phyloP scores from a whole-genome alignment of 2,329 filamentous ascomycete species.

The Penicillium digitatum region DNA sequence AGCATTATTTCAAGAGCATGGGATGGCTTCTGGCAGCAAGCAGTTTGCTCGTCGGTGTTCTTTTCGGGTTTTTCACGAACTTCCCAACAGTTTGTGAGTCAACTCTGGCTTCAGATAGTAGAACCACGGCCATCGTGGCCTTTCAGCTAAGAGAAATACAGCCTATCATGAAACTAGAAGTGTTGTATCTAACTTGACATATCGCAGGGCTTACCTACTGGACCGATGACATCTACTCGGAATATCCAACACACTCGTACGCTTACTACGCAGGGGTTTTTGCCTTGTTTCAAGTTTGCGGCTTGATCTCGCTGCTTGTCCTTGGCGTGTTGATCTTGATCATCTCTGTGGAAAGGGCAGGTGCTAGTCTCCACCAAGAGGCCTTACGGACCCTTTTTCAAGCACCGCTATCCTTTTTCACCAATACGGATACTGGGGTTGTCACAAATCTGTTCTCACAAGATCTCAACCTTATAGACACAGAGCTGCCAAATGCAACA shows the following conservation, averaged over 20 bases:
- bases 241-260: neutral
- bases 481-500: neutral
- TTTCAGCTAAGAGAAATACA: neutral
- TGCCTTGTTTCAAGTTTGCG: neutral
- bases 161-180: neutral
- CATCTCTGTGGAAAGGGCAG: neutral
- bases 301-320: neutral
- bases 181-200: neutral
- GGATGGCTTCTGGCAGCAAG: neutral
- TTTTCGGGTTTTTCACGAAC: neutral
- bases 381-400: neutral
- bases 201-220: neutral
- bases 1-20: neutral
- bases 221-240: neutral
- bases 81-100: neutral
- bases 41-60: neutral
- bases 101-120: neutral
- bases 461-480: neutral
- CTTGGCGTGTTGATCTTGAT: neutral
- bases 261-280: neutral
- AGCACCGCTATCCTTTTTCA: neutral
- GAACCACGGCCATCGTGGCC: neutral
- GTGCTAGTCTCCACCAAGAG: neutral
- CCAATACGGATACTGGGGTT: neutral
- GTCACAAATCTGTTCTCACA: neutral